These are phyloP conservation scores for Mychonastes homosphaera DNA, from an alignment of 139 green algal species.

Conservation along the genomic window DNA sequence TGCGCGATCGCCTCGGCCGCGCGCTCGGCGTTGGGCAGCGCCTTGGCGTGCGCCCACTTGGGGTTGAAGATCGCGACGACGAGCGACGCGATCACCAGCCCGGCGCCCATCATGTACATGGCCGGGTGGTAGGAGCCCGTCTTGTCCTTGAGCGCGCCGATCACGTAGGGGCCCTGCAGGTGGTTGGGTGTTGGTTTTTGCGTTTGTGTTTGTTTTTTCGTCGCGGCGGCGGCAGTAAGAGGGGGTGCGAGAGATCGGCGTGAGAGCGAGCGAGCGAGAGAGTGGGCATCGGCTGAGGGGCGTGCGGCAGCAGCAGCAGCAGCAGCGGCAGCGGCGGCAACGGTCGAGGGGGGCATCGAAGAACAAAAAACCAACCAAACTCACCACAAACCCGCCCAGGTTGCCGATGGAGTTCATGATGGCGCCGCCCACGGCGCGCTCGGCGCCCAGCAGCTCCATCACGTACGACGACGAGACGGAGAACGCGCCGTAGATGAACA, in stretches of 20 bases:
- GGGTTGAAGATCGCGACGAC: conserved; percentile 7
- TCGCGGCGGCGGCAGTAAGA: too few relatives aligned
- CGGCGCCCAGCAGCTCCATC: conserved; percentile 8
- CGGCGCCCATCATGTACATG: conserved; percentile 19
- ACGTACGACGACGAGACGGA: conserved; percentile 9
- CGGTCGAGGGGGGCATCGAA: too few relatives aligned
- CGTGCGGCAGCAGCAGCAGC: too few relatives aligned
- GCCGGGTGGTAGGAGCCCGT: neutral
- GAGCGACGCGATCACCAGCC: conserved; percentile 7
- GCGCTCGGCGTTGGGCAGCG: conserved; percentile 13
- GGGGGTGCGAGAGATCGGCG: too few relatives aligned
- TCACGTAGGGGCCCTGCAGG: neutral
- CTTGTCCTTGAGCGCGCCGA: conserved; percentile 7
- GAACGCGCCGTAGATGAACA: conserved; percentile 19
- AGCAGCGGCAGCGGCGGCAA: too few relatives aligned
- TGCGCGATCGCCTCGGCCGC: too few relatives aligned
- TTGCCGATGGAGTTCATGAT: conserved; percentile 18
- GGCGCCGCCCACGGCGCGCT: conserved; percentile 12
- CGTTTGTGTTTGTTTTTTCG: too few relatives aligned
- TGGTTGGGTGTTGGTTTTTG: too few relatives aligned
- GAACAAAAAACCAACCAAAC: too few relatives aligned
- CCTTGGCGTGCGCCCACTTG: conserved; percentile 7
- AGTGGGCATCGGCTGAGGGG: too few relatives aligned
- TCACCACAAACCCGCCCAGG: conserved; percentile 19
- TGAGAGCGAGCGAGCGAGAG: too few relatives aligned